Evolutionary conservation across 495 filamentous ascomycete species (phyloP), one percentile per base, ranked within the genome.

Genomic region (Opeltia flavorubescens): DNA sequence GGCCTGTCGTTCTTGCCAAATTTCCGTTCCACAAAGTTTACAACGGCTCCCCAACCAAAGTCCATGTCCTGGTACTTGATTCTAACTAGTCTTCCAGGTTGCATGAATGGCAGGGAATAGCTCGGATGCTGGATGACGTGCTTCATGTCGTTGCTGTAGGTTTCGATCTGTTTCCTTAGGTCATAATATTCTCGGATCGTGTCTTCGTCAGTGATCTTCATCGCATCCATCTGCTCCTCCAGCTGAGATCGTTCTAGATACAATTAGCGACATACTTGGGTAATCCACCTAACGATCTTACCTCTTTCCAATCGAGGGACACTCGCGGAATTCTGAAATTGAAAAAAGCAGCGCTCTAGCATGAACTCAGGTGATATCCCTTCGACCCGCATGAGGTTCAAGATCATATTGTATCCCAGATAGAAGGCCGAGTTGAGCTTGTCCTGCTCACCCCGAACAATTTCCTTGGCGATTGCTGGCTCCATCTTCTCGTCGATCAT

Each of bases 401-500:
- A 68, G 57, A 98, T 81, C 91, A 96, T 98, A 63, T 96, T 98
- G 69, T 98, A 96, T n/a, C 91, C 88, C 9, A 98, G 72, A 59
- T 96, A 84, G 67, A 98, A 98, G 12, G 91, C 91, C 2, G 91
- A 96, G 63, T 96, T 96, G 33, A 98, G 76, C 35, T 86, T 82
- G 60, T 98, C 91, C 59, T 98, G 91, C 58, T 95, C 81, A 58
- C 91, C 91, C 43, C 89, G 84, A 24, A 98, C 91, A 49, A 98
- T 95, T 42, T 84, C 81, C 63, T 91, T 91, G 23, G 91, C 91
- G 46, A 83, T 75, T 1, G 81, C 78, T n/a, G 91, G 93, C 51
- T 96, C 93, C 75, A 98, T 93, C 65, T 88, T 84, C 58, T 89
- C 84, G 50, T 93, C 84, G 43, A 98, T 78, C 91, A 98, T 98